Evolutionary conservation across 768 basidiomycete species (phyloP), one percentile per base, ranked within the genome.

Genomic region (Xerocomellus dryophilus): DNA sequence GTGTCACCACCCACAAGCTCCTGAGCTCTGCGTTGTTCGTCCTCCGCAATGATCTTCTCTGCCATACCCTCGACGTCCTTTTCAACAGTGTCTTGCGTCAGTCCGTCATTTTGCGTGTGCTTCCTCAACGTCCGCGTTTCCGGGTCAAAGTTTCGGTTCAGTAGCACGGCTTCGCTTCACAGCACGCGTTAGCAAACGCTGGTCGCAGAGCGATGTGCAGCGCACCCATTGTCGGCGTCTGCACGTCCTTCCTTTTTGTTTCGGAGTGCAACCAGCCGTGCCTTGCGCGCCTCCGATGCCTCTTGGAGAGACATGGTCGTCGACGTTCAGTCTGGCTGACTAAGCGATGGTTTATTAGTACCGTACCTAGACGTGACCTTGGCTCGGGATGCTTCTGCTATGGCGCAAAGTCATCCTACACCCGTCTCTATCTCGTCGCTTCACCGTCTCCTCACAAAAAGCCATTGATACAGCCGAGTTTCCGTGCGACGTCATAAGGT

Each of bases 91-190:
- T 97, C 92, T 56, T 85, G 76, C 68, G 81, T 79, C 49, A 79
- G 75, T 23, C 71, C 75, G 49, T 81, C 84, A 43, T 83, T 83
- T 25, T 73, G 72, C 17, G 75, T 75, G 64, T 78, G 85, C 70
- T 87, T 92, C 68, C 82, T 82, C 61, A 89, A 70, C 47, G 86
- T 89, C 54, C 88, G 83, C 27, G 92, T 90, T 60, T 85, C 84
- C 2, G 93, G 93, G 71, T 98, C 96, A 69, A 90, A 98, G 65
- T 95, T 95, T 34, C 96, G 83, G 59, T 74, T 81, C 61, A 82
- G 81, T 31, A 92, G 73, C 47, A 85, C 65, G 12, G 83, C 74
- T 59, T 78, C 79, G 41, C 73, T 70, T 63, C 53, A 25, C 40
- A 9, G 36, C 34, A 29, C 62, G 46, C 41, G 64, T 75, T 36